A percentile compares a stretch with the other conserved stretches of the same genome.
Conservation (phyloP, 2,329 filamentous ascomycete genomes). For the Aureobasidium namibiae region DNA sequence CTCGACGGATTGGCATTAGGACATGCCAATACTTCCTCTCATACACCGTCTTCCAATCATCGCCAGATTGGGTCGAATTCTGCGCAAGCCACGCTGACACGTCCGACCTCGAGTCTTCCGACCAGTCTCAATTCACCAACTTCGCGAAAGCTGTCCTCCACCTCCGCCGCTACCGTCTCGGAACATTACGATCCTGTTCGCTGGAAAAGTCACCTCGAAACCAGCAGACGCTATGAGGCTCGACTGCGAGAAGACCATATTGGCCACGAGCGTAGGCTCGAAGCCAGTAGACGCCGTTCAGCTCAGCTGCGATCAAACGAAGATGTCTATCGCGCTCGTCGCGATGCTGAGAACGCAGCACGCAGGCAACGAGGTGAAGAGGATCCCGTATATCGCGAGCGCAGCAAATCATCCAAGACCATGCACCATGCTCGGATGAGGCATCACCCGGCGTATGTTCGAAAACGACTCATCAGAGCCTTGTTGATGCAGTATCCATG, state of each 20-base stretch:
- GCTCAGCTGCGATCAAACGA: not conserved
- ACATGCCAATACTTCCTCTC: not conserved
- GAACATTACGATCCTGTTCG: no score
- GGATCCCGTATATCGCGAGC: not conserved
- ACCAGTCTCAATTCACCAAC: no score
- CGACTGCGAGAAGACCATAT: no score
- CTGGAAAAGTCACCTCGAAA: no score
- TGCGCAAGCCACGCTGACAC: not conserved
- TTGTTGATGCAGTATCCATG: not conserved
- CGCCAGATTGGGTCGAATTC: no score
- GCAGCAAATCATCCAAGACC: not conserved
- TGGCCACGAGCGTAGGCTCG: no score
- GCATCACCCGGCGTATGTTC: not conserved
- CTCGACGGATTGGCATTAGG: not conserved
- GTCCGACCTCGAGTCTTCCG: no score
- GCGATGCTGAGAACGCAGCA: not conserved
- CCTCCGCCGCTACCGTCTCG: no score
- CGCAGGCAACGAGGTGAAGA: not conserved
- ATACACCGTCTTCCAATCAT: not conserved
- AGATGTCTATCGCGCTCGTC: not conserved
- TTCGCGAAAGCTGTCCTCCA: no score
- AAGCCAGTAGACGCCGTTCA: no score
- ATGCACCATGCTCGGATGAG: not conserved
- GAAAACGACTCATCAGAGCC: not conserved
- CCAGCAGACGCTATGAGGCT: no score